Percentiles rank a stretch among this genome's conserved stretches.
Evolutionary conservation across 306 rosid species (phyloP).

Genomic region (Aeschynomene evenia): DNA sequence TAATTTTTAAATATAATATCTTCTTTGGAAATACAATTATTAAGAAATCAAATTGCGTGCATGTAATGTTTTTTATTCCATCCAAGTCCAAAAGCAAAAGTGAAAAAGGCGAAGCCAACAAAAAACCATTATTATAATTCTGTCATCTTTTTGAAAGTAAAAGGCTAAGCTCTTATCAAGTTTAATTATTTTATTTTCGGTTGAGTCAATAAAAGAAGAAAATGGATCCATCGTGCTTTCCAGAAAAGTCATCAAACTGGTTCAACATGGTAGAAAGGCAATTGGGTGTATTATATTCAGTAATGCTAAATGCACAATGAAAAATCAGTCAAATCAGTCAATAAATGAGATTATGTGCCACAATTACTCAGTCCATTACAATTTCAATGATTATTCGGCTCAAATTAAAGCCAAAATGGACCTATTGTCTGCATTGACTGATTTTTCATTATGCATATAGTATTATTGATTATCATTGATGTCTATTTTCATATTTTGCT

Average conservation of each 20-base stretch:
- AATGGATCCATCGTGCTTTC: constrained; percentile 7
- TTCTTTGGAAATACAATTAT: neutral
- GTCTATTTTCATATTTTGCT: no score
- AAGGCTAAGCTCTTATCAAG: neutral
- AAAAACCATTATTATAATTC: constrained; percentile 26
- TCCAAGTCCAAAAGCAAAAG: constrained; percentile 40
- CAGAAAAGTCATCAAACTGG: constrained; percentile 10
- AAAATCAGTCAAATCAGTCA: no score
- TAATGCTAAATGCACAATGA: no score
- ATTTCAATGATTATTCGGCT: no score
- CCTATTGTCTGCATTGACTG: no score
- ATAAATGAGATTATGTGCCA: no score
- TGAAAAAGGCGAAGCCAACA: constrained; percentile 20
- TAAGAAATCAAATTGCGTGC: neutral
- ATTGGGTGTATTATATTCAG: no score
- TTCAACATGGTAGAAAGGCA: constrained; percentile 15
- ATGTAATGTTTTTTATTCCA: constrained; percentile 26
- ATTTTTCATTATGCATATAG: no score
- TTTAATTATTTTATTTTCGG: neutral
- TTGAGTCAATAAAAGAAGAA: neutral
- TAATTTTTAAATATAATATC: neutral
- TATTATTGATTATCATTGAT: no score
- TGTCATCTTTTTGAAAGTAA: constrained; percentile 42
- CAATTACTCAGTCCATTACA: no score
- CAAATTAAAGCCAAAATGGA: no score